phyloP scores from a whole-genome alignment of 2,329 filamentous ascomycete genomes.

The Colletotrichum limetticola region DNA sequence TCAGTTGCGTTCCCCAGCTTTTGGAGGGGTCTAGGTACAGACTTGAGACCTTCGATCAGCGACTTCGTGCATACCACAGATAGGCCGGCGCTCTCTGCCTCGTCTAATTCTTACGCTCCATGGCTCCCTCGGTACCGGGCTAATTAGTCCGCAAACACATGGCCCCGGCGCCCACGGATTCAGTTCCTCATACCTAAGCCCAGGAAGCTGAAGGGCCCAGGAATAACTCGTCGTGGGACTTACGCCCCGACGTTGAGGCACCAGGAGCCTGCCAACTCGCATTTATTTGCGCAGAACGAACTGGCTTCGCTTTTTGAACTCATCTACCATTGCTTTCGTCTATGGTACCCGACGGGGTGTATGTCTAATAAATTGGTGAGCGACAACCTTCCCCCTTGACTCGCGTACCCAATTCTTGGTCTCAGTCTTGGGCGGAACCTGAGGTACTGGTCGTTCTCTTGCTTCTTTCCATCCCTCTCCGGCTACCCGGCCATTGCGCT shows the following conservation, averaged over 20 bases:
- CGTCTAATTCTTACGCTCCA: neutral
- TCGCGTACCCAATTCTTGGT: constrained; percentile 8
- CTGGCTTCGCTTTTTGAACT: neutral
- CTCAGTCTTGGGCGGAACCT: neutral
- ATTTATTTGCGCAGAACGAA: neutral
- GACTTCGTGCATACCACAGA: neutral
- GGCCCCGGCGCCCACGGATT: neutral
- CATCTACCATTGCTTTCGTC: neutral
- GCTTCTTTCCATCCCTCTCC: constrained; percentile 8
- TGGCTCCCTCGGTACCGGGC: too few relatives aligned
- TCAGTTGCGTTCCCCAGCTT: neutral
- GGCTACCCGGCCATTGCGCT: neutral
- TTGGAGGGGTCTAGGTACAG: too few relatives aligned
- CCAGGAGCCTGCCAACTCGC: neutral
- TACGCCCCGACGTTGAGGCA: neutral
- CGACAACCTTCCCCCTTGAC: constrained; percentile 16
- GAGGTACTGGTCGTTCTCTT: neutral
- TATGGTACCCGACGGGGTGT: constrained; percentile 2
- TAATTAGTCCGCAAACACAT: neutral
- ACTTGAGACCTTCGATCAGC: neutral
- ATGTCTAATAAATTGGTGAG: neutral
- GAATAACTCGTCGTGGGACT: neutral
- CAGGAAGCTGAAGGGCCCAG: neutral
- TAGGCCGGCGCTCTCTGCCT: neutral
- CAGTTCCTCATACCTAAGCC: neutral